A percentile compares a stretch with the other conserved stretches of the same genome.
Evolutionary conservation across 2,329 filamentous ascomycete species (phyloP).

Genomic region (Phaeophleospora eucalypticola): DNA sequence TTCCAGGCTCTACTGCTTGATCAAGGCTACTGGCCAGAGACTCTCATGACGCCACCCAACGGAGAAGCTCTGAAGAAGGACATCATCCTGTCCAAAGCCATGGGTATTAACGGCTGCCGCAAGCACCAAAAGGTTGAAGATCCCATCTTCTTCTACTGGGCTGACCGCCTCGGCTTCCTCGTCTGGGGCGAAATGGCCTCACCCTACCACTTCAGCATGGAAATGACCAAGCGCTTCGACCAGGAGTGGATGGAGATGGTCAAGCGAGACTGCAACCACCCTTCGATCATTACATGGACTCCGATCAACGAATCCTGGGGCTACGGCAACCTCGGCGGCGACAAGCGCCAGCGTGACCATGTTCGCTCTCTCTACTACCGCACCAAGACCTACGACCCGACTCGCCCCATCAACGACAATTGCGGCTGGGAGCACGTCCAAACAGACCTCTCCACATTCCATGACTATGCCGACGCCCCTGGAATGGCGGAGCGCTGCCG

Average conservation of each 20-base stretch:
- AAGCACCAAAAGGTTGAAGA: slow-evolving; percentile 65
- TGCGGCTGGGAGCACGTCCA: slow-evolving; percentile 67
- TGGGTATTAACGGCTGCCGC: slow-evolving; percentile 62
- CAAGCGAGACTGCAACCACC: slow-evolving; percentile 61
- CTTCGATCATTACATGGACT: slow-evolving; percentile 63
- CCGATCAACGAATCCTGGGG: slow-evolving; percentile 63
- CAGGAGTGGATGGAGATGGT: slow-evolving; percentile 62
- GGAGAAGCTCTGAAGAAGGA: slow-evolving; percentile 45
- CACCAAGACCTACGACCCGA: slow-evolving; percentile 62
- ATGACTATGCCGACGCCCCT: slow-evolving; percentile 61
- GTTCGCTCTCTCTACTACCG: slow-evolving; percentile 60
- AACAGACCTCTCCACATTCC: slow-evolving; percentile 63
- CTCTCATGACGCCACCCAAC: slow-evolving; percentile 56
- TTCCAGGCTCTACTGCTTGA: slow-evolving; percentile 60
- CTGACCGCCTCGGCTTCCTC: slow-evolving; percentile 57
- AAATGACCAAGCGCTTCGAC: slow-evolving; percentile 58
- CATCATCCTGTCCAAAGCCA: slow-evolving; percentile 54
- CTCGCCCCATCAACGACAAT: slow-evolving; percentile 65
- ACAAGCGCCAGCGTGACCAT: slow-evolving; percentile 59
- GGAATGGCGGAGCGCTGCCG: slow-evolving; percentile 54
- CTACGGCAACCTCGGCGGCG: slow-evolving; percentile 56
- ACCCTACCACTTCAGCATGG: slow-evolving; percentile 57
- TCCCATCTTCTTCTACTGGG: slow-evolving; percentile 58
- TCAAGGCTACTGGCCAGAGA: slow-evolving; percentile 61
- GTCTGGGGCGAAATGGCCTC: slow-evolving; percentile 65